Percentiles rank a stretch among this genome's conserved stretches.
Evolutionary conservation across 805 yeast species (phyloP).

Genomic region (Saccharomycopsis fibuligera): DNA sequence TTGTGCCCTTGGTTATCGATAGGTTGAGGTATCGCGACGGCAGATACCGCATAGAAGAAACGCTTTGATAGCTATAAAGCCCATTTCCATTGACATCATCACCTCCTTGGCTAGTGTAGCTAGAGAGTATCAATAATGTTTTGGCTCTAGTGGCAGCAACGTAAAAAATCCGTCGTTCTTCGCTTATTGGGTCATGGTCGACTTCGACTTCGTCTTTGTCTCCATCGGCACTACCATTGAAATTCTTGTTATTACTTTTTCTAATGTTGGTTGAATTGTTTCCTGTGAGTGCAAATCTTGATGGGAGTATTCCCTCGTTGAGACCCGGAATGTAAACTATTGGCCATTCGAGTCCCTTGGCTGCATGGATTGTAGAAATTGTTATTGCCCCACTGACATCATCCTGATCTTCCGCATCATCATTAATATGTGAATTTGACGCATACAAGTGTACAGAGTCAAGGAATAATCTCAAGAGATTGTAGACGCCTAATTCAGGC

Average conservation of each 20-base stretch:
- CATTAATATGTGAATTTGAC: slow-evolving; percentile 21
- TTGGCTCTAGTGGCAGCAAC: slow-evolving; percentile 89
- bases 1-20: too few relatives aligned
- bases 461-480: slow-evolving; percentile 27
- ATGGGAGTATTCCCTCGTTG: slow-evolving; percentile 61
- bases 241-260: too few relatives aligned
- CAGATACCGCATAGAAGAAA: too few relatives aligned
- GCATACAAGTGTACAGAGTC: slow-evolving; percentile 34
- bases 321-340: slow-evolving; percentile 77
- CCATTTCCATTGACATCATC: too few relatives aligned
- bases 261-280: too few relatives aligned
- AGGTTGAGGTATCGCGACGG: too few relatives aligned
- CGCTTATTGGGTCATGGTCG: slow-evolving; percentile 40
- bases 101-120: too few relatives aligned
- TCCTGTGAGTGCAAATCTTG: slow-evolving; percentile 30
- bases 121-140: slow-evolving; percentile 30
- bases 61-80: too few relatives aligned
- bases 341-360: slow-evolving; percentile 96
- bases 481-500: too few relatives aligned
- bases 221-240: too few relatives aligned
- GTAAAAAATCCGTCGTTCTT: slow-evolving; percentile 79
- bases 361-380: slow-evolving; percentile 82
- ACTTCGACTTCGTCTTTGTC: slow-evolving; percentile 15
- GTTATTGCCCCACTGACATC: slow-evolving; percentile 32
- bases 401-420: slow-evolving; percentile 22